Conservation (phyloP, 1,284 basidiomycete genomes). For the Neolentinus lepideus region DNA sequence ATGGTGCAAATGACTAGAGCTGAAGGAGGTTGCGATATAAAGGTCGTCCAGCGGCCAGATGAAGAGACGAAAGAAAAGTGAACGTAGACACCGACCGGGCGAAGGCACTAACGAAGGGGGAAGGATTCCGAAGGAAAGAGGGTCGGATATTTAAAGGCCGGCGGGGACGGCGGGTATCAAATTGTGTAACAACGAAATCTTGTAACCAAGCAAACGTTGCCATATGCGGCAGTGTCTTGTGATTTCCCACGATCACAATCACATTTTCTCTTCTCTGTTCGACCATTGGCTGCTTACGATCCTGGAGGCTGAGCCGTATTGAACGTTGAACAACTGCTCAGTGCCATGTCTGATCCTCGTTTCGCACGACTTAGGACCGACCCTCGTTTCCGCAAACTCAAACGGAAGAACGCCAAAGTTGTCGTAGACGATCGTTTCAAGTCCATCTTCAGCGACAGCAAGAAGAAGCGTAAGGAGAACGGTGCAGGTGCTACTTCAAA, state of each 20-base stretch:
- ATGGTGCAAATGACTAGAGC: slow-evolving; percentile 10
- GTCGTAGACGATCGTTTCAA: slow-evolving; percentile 95
- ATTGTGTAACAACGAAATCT: background rate
- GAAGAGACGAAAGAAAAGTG: background rate
- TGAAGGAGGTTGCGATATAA: slow-evolving; percentile 18
- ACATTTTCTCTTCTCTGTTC: slow-evolving; percentile 11
- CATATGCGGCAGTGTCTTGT: background rate
- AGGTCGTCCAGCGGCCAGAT: slow-evolving; percentile 30
- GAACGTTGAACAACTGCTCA: slow-evolving; percentile 6
- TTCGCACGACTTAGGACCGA: slow-evolving; percentile 88
- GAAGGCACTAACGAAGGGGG: slow-evolving; percentile 20
- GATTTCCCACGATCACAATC: slow-evolving; percentile 5
- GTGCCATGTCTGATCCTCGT: slow-evolving; percentile 70
- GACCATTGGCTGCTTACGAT: slow-evolving; percentile 14
- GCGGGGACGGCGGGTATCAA: slow-evolving; percentile 1
- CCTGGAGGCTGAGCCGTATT: slow-evolving; percentile 1
- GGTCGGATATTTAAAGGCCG: slow-evolving; percentile 15
- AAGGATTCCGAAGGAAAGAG: slow-evolving; percentile 24
- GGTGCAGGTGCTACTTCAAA: slow-evolving; percentile 18
- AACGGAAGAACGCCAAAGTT: slow-evolving; percentile 77
- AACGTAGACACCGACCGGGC: background rate
- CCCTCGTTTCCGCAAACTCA: slow-evolving; percentile 86
- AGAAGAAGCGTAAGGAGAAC: slow-evolving; percentile 33
- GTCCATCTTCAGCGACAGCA: slow-evolving; percentile 55
- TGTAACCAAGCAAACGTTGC: background rate